A percentile compares a stretch with the other conserved stretches of the same genome.
Evolutionary conservation across 805 yeast species (phyloP).

Genomic region (Sungouiella blattae): DNA sequence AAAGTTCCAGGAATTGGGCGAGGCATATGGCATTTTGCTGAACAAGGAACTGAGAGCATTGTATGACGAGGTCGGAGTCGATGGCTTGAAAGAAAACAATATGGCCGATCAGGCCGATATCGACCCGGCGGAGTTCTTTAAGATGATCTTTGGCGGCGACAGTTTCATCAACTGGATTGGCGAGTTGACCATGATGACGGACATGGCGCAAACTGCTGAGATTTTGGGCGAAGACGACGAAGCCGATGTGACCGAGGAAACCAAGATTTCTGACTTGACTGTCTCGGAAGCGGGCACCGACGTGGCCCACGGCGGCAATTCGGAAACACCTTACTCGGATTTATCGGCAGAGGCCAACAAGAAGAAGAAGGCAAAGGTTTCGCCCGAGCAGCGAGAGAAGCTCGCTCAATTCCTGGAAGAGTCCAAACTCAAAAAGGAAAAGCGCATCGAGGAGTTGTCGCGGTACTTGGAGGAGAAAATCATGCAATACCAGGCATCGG

Average conservation of each 20-base stretch:
- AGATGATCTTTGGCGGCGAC: conserved; percentile 81
- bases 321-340: conserved; percentile 8
- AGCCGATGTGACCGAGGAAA: conserved; percentile 13
- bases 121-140: conserved; percentile 84
- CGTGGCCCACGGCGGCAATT: conserved; percentile 15
- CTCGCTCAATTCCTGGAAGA: conserved; percentile 49
- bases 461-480: conserved; percentile 48
- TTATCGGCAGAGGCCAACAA: conserved; percentile 21
- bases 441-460: conserved; percentile 50
- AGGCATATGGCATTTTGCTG: conserved; percentile 76
- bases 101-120: conserved; percentile 63
- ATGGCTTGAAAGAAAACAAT: conserved; percentile 59
- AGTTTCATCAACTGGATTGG: conserved; percentile 82
- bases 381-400: conserved; percentile 45
- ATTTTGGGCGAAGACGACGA: conserved; percentile 39
- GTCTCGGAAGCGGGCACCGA: conserved; percentile 9
- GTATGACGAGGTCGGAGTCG: conserved; percentile 78
- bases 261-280: conserved; percentile 10
- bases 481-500: conserved; percentile 52
- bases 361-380: conserved; percentile 29
- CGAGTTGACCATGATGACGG: conserved; percentile 74
- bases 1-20: conserved; percentile 69
- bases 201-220: conserved; percentile 63
- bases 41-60: conserved; percentile 64
- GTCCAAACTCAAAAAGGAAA: conserved; percentile 47